Evolutionary conservation across 2,329 filamentous ascomycete genomes (phyloP).

Genomic region (Tolypocladium guangdongense): DNA sequence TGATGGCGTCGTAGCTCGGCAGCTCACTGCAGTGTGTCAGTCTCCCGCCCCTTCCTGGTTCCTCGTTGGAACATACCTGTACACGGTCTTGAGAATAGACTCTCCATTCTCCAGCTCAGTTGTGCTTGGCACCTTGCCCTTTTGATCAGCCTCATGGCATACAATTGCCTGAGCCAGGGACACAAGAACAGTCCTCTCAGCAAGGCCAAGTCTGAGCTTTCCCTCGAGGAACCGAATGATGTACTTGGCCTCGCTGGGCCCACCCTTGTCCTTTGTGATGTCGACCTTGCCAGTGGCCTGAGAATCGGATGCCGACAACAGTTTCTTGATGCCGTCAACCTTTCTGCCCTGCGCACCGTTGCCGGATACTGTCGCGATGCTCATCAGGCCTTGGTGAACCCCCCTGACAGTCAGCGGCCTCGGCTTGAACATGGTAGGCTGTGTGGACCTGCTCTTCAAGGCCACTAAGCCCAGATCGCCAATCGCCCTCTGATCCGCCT

Average conservation of each 20-base stretch:
- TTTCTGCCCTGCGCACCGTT: slow-evolving; percentile 84
- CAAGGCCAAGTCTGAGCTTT: slow-evolving; percentile 82
- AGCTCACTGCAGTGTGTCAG: slow-evolving; percentile 52
- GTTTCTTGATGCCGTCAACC: slow-evolving; percentile 89
- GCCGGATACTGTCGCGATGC: slow-evolving; percentile 76
- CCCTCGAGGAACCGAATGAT: slow-evolving; percentile 89
- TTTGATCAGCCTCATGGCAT: slow-evolving; percentile 64
- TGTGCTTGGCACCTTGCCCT: slow-evolving; percentile 60
- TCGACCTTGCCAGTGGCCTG: slow-evolving; percentile 68
- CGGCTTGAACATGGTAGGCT: slow-evolving; percentile 97
- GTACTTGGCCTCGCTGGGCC: slow-evolving; percentile 89
- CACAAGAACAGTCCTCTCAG: slow-evolving; percentile 85
- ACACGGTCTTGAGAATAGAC: slow-evolving; percentile 77
- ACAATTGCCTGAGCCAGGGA: slow-evolving; percentile 83
- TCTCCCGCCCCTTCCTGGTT: too few relatives aligned
- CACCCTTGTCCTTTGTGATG: slow-evolving; percentile 85
- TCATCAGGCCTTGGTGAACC: slow-evolving; percentile 80
- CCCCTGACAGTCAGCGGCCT: slow-evolving; percentile 79
- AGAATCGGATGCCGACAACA: slow-evolving; percentile 82
- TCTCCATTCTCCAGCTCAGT: slow-evolving; percentile 76
- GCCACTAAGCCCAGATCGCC: slow-evolving; percentile 91
- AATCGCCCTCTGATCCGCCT: slow-evolving; percentile 91
- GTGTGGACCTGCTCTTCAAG: slow-evolving; percentile 87
- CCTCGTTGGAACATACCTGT: slow-evolving; percentile 47
- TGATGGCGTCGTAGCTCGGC: slow-evolving; percentile 88